These are phyloP conservation scores for Pisolithus sp. DNA, from an alignment of 768 basidiomycete species.

Conservation along the genomic window DNA sequence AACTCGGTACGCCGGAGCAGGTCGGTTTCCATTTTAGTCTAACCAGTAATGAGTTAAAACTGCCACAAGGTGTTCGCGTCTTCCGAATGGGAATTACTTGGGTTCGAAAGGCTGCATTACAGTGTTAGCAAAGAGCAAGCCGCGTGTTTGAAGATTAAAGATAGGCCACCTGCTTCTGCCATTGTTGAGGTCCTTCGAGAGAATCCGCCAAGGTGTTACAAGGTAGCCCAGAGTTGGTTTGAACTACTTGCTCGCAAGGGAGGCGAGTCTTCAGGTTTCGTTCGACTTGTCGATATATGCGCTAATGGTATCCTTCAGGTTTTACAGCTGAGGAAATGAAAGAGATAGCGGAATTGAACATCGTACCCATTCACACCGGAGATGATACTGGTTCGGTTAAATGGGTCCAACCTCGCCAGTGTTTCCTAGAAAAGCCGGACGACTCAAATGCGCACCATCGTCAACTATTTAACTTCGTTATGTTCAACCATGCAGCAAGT, in stretches of 20 bases:
- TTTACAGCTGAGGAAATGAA: slow-evolving; percentile 49
- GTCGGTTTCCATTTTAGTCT: slow-evolving; percentile 29
- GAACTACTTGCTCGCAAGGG: slow-evolving; percentile 51
- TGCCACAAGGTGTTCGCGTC: slow-evolving; percentile 55
- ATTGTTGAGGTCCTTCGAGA: slow-evolving; percentile 50
- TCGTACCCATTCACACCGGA: slow-evolving; percentile 51
- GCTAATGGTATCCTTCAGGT: slow-evolving; percentile 30
- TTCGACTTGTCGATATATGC: slow-evolving; percentile 1
- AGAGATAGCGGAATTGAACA: slow-evolving; percentile 44
- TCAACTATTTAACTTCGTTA: slow-evolving; percentile 75
- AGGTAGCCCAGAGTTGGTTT: slow-evolving; percentile 56
- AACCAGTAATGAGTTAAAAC: neutral
- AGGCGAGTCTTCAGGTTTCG: slow-evolving; percentile 28
- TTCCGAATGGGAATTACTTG: slow-evolving; percentile 57
- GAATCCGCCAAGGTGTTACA: slow-evolving; percentile 43
- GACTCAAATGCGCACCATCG: slow-evolving; percentile 49
- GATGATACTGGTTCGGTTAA: slow-evolving; percentile 10
- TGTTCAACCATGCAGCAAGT: slow-evolving; percentile 74
- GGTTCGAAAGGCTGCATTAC: slow-evolving; percentile 59
- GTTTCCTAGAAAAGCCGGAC: slow-evolving; percentile 46
- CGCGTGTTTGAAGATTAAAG: slow-evolving; percentile 54
- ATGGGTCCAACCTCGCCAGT: slow-evolving; percentile 51
- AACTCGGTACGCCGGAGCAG: slow-evolving; percentile 58
- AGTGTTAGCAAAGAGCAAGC: slow-evolving; percentile 40
- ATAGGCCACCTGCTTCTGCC: slow-evolving; percentile 53